Percentiles rank a stretch among this genome's conserved stretches.
Conservation (phyloP, 768 basidiomycete genomes). For the Lactifluus rugatus region DNA sequence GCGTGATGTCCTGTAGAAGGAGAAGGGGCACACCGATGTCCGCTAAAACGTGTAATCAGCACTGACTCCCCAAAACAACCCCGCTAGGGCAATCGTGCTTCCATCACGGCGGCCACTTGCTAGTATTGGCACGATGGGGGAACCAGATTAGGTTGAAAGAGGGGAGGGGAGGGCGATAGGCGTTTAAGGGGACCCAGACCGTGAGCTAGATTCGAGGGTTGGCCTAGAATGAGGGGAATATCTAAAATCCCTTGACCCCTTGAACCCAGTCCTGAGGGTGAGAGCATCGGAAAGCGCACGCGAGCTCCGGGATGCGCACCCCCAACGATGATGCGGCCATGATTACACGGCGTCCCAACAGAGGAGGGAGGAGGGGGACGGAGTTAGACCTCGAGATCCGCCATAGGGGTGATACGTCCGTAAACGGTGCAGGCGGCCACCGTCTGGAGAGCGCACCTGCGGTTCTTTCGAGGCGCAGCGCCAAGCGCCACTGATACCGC, state of each 20-base stretch:
- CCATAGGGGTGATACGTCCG: background rate
- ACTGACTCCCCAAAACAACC: constrained; percentile 2
- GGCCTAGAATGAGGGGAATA: background rate
- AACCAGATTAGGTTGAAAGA: constrained; percentile 7
- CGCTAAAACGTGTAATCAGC: constrained; percentile 3
- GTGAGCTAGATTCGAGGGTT: background rate
- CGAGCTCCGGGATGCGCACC: background rate
- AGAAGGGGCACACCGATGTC: constrained; percentile 1
- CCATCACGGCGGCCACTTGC: constrained; percentile 10
- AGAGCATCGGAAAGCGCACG: background rate
- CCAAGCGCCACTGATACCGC: constrained; percentile 12
- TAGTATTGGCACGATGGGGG: background rate
- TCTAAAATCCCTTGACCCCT: background rate
- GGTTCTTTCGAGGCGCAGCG: constrained; percentile 12
- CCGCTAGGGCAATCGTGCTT: constrained; percentile 7
- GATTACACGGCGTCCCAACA: background rate
- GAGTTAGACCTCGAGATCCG: constrained; percentile 3
- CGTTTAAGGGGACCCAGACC: background rate
- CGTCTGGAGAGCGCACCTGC: constrained; percentile 7
- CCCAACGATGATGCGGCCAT: background rate
- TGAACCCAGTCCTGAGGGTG: background rate
- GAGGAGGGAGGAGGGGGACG: background rate
- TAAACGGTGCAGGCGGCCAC: background rate
- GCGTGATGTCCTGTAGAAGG: background rate
- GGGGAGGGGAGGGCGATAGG: background rate